These are phyloP conservation scores for Giardia duodenalis DNA, from an alignment of 208 protist species.

Conservation along the genomic window DNA sequence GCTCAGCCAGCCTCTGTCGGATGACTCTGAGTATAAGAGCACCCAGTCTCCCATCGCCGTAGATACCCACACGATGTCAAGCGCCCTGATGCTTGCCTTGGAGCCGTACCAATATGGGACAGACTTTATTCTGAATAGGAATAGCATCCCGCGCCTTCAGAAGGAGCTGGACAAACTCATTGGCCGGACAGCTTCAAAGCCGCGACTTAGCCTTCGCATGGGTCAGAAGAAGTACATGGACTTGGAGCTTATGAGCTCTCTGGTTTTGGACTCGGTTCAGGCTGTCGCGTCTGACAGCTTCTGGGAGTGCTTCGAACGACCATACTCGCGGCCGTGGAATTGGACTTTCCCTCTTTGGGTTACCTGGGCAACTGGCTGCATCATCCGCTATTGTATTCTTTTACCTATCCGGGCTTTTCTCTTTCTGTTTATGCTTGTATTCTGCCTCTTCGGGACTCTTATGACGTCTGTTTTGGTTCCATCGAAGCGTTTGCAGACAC, in stretches of 20 bases:
- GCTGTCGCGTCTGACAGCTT: neutral
- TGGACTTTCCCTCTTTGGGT: slow-evolving; percentile 8
- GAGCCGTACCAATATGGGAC: neutral
- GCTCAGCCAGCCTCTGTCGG: too few species aligned
- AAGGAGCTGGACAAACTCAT: neutral
- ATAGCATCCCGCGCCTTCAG: neutral
- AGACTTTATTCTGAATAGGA: neutral
- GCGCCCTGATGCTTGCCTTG: neutral
- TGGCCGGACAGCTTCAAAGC: neutral
- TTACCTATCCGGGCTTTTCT: slow-evolving; percentile 36
- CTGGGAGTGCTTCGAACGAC: slow-evolving; percentile 13
- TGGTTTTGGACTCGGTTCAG: neutral
- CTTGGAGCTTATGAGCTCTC: neutral
- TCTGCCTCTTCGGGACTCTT: neutral
- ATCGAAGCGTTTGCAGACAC: neutral
- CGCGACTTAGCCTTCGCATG: neutral
- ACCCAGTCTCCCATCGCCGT: too few species aligned
- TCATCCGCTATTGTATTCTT: slow-evolving; percentile 33
- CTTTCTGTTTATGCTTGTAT: slow-evolving; percentile 30
- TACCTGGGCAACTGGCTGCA: slow-evolving; percentile 13
- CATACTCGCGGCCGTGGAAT: neutral
- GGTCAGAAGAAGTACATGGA: neutral
- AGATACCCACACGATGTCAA: too few species aligned
- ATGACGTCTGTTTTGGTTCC: slow-evolving; percentile 27
- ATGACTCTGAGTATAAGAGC: too few species aligned